Percentiles rank a stretch among this genome's conserved stretches.
phyloP scores from a whole-genome alignment of 352 stramenopile genomes.

The Thraustotheca clavata region DNA sequence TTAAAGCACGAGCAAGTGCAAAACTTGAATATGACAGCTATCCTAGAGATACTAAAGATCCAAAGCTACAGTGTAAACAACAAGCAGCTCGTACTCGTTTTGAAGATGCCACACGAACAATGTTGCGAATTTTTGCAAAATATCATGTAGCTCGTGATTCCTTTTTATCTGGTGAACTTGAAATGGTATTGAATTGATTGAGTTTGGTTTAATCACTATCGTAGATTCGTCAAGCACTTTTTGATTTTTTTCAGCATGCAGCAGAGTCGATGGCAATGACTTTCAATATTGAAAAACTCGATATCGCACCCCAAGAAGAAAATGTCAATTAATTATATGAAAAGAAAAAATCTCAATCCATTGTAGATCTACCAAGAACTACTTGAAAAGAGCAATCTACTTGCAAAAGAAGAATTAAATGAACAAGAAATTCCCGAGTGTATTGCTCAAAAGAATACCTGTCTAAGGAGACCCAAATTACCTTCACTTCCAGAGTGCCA shows the following conservation, averaged over 20 bases:
- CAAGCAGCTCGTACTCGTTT: slow-evolving; percentile 34
- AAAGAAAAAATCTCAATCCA: background rate
- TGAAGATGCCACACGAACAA: slow-evolving; percentile 43
- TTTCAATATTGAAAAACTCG: background rate
- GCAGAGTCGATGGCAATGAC: background rate
- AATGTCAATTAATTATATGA: background rate
- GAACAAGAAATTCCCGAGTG: no score
- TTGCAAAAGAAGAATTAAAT: no score
- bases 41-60: slow-evolving; percentile 46
- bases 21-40: slow-evolving; percentile 73
- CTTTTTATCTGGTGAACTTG: slow-evolving; percentile 68
- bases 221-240: background rate
- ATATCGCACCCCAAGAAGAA: background rate
- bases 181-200: slow-evolving; percentile 44
- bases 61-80: slow-evolving; percentile 54
- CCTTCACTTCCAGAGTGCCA: background rate
- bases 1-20: slow-evolving; percentile 48
- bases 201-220: background rate
- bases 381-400: background rate
- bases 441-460: background rate
- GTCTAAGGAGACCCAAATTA: background rate
- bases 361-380: background rate
- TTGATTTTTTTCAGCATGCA: background rate
- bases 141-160: slow-evolving; percentile 66
- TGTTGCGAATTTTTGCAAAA: slow-evolving; percentile 70